phyloP scores from a whole-genome alignment of 805 yeast genomes.

The Isabelozyma heimii region DNA sequence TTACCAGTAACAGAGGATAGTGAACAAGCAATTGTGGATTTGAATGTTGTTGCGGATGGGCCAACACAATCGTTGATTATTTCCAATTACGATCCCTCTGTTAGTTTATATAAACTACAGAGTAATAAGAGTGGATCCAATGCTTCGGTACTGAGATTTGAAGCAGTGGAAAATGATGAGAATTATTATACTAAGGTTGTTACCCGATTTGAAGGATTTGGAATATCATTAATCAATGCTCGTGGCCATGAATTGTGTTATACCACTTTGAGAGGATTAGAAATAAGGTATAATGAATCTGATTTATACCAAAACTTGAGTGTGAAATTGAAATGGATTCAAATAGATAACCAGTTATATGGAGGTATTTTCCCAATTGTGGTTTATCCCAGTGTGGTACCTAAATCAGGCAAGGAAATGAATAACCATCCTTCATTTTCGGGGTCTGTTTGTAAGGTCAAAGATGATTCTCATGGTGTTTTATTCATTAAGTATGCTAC shows the following conservation, averaged over 20 bases:
- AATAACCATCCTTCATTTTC: conserved; percentile 88
- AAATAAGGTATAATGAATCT: conserved; percentile 76
- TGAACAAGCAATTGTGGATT: conserved; percentile 60
- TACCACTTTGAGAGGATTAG: conserved; percentile 77
- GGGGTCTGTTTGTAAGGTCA: conserved; percentile 76
- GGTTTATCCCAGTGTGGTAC: conserved; percentile 85
- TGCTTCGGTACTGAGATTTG: conserved; percentile 50
- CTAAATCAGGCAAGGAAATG: conserved; percentile 79
- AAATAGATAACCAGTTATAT: conserved; percentile 85
- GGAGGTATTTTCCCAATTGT: conserved; percentile 88
- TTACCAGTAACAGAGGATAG: conserved; percentile 48
- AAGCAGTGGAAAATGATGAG: conserved; percentile 52
- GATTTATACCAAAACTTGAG: conserved; percentile 79
- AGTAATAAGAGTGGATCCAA: conserved; percentile 14
- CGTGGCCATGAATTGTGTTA: conserved; percentile 78
- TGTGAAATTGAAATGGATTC: conserved; percentile 88
- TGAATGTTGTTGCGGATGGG: conserved; percentile 95
- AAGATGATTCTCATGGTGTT: conserved; percentile 90
- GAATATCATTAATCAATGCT: conserved; percentile 77
- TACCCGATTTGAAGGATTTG: conserved; percentile 78
- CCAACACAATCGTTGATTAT: conserved; percentile 87
- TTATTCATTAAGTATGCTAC: conserved; percentile 90
- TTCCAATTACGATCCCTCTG: conserved; percentile 74
- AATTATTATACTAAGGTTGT: conserved; percentile 52
- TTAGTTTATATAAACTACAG: conserved; percentile 67